Evolutionary conservation across 2,329 filamentous ascomycete species (phyloP), one percentile per base, ranked within the genome.

Genomic region (Claviceps sp.): DNA sequence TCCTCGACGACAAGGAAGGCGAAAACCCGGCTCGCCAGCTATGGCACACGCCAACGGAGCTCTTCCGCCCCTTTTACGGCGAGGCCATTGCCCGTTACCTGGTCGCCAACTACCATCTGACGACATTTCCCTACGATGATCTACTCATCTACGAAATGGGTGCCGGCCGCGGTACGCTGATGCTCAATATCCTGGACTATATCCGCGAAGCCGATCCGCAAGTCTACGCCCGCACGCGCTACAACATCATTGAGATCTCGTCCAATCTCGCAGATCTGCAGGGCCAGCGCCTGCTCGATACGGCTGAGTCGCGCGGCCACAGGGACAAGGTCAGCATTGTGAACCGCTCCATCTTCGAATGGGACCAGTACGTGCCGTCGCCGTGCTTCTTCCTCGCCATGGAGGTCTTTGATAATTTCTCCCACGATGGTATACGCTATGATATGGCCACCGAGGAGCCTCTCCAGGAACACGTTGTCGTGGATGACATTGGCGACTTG

Each of bases 81-180:
- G 90, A 98, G 73, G 88, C 93, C 38, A 88, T 98, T 59, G 93
- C 91, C n/a, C 84, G 91, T 19, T 96, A 97, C 67, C 80, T 98
- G 45, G 84, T 97, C 59, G 84, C 88, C 59, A 96, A 98, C 72
- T 98, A 98, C 77, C 89, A 93, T 65, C 81, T 96, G 65, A 88
- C 87, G 45, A 81, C 89, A 52, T 97, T 93, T 66, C 93, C 93
- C 2, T 96, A 97, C 73, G 84, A 96, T 69, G 93, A 98, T 69
- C 79, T 98, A 50, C 87, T 95, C 61, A 94, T 98, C 67, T 98
- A 96, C 77, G 93, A 98, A 68, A 95, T 98, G 86, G 93, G 93
- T 50, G 93, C 93, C 41, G 93, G 93, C 61, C 91, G 95, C 62
- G 93, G 93, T 56, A 98, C 94, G 0, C 79, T 98, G 64, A 98